A percentile compares a stretch with the other conserved stretches of the same genome.
These are phyloP conservation scores for Micromonas pusilla DNA, from an alignment of 139 green algal species.

Conservation along the genomic window DNA sequence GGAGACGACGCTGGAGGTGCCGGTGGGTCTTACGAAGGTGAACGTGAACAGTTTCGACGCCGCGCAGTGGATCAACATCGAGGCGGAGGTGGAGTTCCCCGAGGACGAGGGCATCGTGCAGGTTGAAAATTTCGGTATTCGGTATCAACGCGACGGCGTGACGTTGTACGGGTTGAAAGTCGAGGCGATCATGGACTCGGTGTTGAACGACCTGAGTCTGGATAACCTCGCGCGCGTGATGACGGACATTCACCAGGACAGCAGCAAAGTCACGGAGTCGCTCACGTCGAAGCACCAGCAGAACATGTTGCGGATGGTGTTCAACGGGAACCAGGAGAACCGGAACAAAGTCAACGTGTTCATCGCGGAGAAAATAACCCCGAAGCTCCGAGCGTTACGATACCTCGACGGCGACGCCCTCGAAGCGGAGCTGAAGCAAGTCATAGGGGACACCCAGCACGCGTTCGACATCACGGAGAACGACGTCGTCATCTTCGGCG, in stretches of 20 bases:
- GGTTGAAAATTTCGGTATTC: slow-evolving; percentile 29
- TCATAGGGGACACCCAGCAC: slow-evolving; percentile 26
- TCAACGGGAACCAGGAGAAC: slow-evolving; percentile 11
- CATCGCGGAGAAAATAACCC: slow-evolving; percentile 23
- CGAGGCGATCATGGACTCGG: slow-evolving; percentile 18
- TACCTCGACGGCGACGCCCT: slow-evolving; percentile 31
- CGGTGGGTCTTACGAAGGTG: slow-evolving; percentile 2
- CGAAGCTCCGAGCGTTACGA: slow-evolving; percentile 9
- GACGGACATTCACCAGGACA: slow-evolving; percentile 23
- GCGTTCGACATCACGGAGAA: slow-evolving; percentile 27
- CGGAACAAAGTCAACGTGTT: slow-evolving; percentile 25
- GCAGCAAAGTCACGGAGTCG: slow-evolving; percentile 12
- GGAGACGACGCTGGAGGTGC: slow-evolving; percentile 15
- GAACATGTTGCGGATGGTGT: slow-evolving; percentile 17
- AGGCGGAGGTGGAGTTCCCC: slow-evolving; percentile 25
- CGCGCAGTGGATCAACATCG: slow-evolving; percentile 24
- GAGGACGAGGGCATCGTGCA: slow-evolving; percentile 27
- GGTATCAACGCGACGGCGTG: slow-evolving; percentile 5
- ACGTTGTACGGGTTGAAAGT: slow-evolving; percentile 22
- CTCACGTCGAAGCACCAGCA: slow-evolving; percentile 15
- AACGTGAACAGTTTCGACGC: slow-evolving; percentile 1
- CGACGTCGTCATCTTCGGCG: slow-evolving; percentile 28
- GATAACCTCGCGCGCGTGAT: slow-evolving; percentile 27
- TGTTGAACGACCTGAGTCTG: slow-evolving; percentile 24
- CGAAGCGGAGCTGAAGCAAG: slow-evolving; percentile 26